A percentile compares a stretch with the other conserved stretches of the same genome.
These are phyloP conservation scores for Fraxinus platypoda DNA, from an alignment of 305 asterid genomes.

Conservation along the genomic window DNA sequence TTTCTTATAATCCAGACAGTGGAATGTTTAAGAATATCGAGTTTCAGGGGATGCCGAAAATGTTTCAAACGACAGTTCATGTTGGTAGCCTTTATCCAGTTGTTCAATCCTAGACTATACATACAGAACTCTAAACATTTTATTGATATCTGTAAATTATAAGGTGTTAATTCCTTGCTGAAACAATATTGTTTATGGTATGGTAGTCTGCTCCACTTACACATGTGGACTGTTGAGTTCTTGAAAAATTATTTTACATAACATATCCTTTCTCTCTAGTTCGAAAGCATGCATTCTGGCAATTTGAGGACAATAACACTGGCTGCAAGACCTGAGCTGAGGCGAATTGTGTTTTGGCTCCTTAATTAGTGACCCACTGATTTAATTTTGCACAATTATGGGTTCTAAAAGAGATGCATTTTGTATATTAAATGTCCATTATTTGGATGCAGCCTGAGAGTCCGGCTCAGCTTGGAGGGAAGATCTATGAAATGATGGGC, in stretches of 20 bases:
- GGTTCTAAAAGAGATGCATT: not conserved
- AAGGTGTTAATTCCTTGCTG: too few relatives aligned
- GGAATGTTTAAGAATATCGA: constrained; percentile 19
- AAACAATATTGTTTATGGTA: too few relatives aligned
- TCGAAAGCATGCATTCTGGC: not conserved
- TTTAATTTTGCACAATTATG: not conserved
- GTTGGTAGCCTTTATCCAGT: constrained; percentile 38
- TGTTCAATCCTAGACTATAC: not conserved
- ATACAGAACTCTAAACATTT: too few relatives aligned
- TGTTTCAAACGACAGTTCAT: constrained; percentile 36
- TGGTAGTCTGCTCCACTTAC: too few relatives aligned
- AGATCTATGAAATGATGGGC: constrained; percentile 94
- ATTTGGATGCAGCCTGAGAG: constrained; percentile 71
- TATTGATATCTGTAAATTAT: too few relatives aligned
- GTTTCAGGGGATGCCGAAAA: constrained; percentile 36
- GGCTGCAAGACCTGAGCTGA: not conserved
- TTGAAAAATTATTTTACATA: not conserved
- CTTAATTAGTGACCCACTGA: not conserved
- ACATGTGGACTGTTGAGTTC: not conserved
- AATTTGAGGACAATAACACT: not conserved
- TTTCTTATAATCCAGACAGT: constrained; percentile 27
- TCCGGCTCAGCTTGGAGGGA: constrained; percentile 93
- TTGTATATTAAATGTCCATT: not conserved
- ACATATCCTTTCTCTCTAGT: not conserved
- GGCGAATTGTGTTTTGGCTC: not conserved